Base-by-base conservation (phyloP, 2,329 filamentous ascomycete genomes). In the Xylariales sp. region DNA sequence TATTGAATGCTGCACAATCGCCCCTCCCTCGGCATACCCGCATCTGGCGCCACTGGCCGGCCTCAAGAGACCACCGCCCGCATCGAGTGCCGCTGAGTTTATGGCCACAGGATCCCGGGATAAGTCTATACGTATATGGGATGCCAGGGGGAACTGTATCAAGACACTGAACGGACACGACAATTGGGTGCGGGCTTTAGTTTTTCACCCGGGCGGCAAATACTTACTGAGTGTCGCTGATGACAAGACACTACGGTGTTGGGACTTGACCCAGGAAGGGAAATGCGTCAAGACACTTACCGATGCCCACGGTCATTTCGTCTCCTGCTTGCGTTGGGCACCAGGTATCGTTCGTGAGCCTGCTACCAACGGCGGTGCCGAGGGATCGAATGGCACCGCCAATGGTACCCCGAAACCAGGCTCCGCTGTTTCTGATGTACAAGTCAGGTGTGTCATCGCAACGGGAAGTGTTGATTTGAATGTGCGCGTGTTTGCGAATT, bases 181-280 rank as follows among this genome's bases (percentile, higher is more conserved):
- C 78, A 97, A 97, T 78, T 98, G 95, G 95, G 89, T 98, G 8
- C 89, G 93, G 39, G 91, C 87, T 0, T 81, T 97, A 5, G 89
- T 93, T 9, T 98, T 97, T 79, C 95, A 97, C 75, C 95, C 95
- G 0, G 92, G 93, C 8, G 95, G 95, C 50, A 97, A 95, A 80
- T 97, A 96, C 75, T 85, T 98, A 1, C 82, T 98, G 5, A 94
- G 91, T 6, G 93, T 92, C 23, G 88, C 91, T 16, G 95, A 98
- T 78, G 95, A 98, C 82, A 97, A 96, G 82, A 94, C 93, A 4
- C 85, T 98, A 67, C 87, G 94, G 63, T 97, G 94, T 83, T 98
- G 95, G 95, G 95, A 98, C 81, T 83, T 98, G 32, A 87, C 87
- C 32, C 95, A 98, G 78, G 94, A 97, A 78, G 93, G 93, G 49